Conservation (phyloP, 2,329 filamentous ascomycete species). For the Apiospora hydei region DNA sequence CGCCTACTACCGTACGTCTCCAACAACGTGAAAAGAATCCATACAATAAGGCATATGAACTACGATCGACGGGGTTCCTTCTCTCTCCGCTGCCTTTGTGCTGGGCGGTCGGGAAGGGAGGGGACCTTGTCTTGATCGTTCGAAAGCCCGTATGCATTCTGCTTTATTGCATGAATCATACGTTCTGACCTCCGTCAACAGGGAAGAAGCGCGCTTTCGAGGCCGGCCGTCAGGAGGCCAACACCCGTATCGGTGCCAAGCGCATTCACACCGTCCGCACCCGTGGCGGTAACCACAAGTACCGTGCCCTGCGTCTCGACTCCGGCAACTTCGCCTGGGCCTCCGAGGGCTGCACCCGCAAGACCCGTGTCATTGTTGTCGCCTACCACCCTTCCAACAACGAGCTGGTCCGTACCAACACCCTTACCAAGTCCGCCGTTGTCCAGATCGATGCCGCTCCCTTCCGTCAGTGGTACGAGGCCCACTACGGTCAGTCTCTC, state of each 20-base stretch:
- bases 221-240: slow-evolving; percentile 98
- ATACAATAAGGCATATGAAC: slow-evolving; percentile 23
- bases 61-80: slow-evolving; percentile 21
- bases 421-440: slow-evolving; percentile 97
- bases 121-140: slow-evolving; percentile 34
- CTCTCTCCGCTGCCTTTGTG: background rate
- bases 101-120: too few relatives aligned
- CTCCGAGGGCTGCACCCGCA: slow-evolving; percentile 96
- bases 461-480: slow-evolving; percentile 99
- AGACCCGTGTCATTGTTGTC: slow-evolving; percentile 98
- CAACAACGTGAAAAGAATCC: slow-evolving; percentile 25
- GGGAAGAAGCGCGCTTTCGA: slow-evolving; percentile 99
- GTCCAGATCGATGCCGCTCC: slow-evolving; percentile 98
- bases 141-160: slow-evolving; percentile 72
- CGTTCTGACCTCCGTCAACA: slow-evolving; percentile 78
- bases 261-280: slow-evolving; percentile 96
- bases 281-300: slow-evolving; percentile 99
- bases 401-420: slow-evolving; percentile 99
- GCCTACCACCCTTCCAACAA: slow-evolving; percentile 99
- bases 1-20: slow-evolving; percentile 83
- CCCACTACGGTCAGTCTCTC: slow-evolving; percentile 92
- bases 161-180: slow-evolving; percentile 55
- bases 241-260: slow-evolving; percentile 98
- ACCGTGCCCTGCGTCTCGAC: slow-evolving; percentile 98
- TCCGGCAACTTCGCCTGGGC: slow-evolving; percentile 99